Percentiles rank a stretch among this genome's conserved stretches.
phyloP scores from a whole-genome alignment of 2,329 filamentous ascomycete species.

The Claviceps humidiphila region DNA sequence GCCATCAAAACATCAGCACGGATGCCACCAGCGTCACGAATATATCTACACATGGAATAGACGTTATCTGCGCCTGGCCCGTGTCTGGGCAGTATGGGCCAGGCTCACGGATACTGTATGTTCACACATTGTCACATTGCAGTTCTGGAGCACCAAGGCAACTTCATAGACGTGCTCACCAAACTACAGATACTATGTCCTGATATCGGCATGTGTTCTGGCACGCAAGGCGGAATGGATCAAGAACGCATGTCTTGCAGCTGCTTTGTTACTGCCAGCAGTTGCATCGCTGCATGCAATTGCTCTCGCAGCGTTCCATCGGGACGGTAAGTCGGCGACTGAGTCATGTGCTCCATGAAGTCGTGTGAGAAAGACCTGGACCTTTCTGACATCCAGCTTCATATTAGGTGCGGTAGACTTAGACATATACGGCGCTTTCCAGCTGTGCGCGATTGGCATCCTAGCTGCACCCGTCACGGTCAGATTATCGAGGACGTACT shows the following conservation, averaged over 20 bases:
- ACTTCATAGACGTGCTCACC: neutral
- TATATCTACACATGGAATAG: slow-evolving; percentile 7
- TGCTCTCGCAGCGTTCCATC: slow-evolving; percentile 44
- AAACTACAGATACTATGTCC: slow-evolving; percentile 42
- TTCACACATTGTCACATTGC: too few species aligned
- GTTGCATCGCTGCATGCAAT: slow-evolving; percentile 52
- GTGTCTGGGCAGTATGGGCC: slow-evolving; percentile 44
- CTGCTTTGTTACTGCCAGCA: slow-evolving; percentile 47
- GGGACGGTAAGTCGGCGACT: slow-evolving; percentile 33
- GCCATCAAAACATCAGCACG: neutral
- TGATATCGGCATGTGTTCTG: slow-evolving; percentile 49
- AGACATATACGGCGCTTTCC: slow-evolving; percentile 56
- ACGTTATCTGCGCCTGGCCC: slow-evolving; percentile 44
- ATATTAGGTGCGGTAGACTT: slow-evolving; percentile 47
- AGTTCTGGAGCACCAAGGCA: too few species aligned
- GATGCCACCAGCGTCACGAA: neutral
- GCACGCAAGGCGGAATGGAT: slow-evolving; percentile 50
- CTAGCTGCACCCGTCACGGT: slow-evolving; percentile 50
- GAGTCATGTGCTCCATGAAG: neutral
- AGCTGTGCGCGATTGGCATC: slow-evolving; percentile 53
- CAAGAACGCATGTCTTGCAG: slow-evolving; percentile 48
- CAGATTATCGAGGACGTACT: slow-evolving; percentile 48
- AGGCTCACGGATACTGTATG: slow-evolving; percentile 38
- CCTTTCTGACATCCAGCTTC: neutral
- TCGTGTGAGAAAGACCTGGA: neutral